These are phyloP conservation scores for Rhodotorula sp. DNA, from an alignment of 1,284 basidiomycete genomes.

Conservation along the genomic window DNA sequence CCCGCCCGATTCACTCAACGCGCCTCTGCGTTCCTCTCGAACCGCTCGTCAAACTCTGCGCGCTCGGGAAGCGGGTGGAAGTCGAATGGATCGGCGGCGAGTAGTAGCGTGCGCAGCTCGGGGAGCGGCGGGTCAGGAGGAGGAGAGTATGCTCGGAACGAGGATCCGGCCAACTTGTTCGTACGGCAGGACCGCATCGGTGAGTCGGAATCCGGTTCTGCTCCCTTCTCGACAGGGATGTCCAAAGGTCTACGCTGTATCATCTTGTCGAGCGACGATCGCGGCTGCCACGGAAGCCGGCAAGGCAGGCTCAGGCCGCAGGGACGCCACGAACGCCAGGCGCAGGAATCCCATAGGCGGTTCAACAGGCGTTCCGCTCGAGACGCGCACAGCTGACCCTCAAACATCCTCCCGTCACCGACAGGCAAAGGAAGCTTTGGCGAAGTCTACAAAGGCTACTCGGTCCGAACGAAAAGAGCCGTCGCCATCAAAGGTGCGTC, in stretches of 20 bases:
- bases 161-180: conserved; percentile 90
- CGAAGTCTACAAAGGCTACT: conserved; percentile 96
- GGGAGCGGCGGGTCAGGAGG: background rate
- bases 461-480: conserved; percentile 85
- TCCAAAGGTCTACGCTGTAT: background rate
- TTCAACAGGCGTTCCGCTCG: too few relatives aligned
- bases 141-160: conserved; percentile 35
- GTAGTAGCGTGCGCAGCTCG: background rate
- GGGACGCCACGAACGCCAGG: too few relatives aligned
- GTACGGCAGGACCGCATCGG: conserved; percentile 95
- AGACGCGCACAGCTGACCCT: conserved; percentile 7
- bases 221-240: background rate
- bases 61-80: background rate
- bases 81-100: background rate
- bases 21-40: conserved; percentile 6
- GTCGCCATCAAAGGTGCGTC: conserved; percentile 60
- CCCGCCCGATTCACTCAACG: conserved; percentile 8
- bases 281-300: too few relatives aligned
- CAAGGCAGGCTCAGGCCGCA: too few relatives aligned
- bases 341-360: too few relatives aligned
- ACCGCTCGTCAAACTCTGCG: background rate
- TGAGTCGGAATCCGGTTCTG: conserved; percentile 50
- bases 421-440: conserved; percentile 90
- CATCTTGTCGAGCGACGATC: background rate
- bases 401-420: background rate